Conservation (phyloP, 257 asterid genomes). For the Linderniella brevidens region DNA sequence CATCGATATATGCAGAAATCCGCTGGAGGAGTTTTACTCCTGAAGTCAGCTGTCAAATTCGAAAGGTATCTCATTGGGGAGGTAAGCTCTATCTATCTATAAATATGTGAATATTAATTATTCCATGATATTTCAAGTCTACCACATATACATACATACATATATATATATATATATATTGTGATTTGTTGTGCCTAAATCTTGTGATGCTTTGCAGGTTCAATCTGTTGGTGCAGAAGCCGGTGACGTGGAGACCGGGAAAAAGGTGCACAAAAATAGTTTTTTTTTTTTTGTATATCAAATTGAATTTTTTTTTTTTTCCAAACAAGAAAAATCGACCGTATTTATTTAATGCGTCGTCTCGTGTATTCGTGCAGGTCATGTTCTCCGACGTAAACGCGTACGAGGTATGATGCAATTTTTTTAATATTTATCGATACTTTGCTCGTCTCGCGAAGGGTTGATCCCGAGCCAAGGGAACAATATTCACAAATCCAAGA, state of each 20-base stretch:
- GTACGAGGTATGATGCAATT: constrained; percentile 80
- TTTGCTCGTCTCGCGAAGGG: not conserved
- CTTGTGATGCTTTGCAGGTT: constrained; percentile 22
- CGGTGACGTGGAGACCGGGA: constrained; percentile 44
- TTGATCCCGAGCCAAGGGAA: not conserved
- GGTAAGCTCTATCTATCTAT: constrained; percentile 28
- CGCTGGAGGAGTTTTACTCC: constrained; percentile 87
- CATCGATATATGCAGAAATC: constrained; percentile 63
- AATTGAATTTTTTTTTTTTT: too few species aligned
- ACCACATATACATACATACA: too few species aligned
- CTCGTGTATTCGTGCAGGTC: constrained; percentile 31
- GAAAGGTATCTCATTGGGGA: constrained; percentile 87
- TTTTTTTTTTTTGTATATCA: too few species aligned
- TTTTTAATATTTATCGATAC: not conserved
- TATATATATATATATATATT: too few species aligned
- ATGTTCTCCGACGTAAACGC: constrained; percentile 77
- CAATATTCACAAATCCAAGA: too few species aligned
- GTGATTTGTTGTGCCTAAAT: too few species aligned
- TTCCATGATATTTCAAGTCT: too few species aligned
- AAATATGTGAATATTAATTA: not conserved
- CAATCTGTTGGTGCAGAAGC: constrained; percentile 66
- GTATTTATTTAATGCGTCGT: too few species aligned
- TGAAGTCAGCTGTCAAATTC: constrained; percentile 79
- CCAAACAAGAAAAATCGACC: too few species aligned
- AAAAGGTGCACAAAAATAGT: constrained; percentile 29